Evolutionary conservation across 495 filamentous ascomycete genomes (phyloP).

Genomic region (Penicillium macrosclerotiorum): DNA sequence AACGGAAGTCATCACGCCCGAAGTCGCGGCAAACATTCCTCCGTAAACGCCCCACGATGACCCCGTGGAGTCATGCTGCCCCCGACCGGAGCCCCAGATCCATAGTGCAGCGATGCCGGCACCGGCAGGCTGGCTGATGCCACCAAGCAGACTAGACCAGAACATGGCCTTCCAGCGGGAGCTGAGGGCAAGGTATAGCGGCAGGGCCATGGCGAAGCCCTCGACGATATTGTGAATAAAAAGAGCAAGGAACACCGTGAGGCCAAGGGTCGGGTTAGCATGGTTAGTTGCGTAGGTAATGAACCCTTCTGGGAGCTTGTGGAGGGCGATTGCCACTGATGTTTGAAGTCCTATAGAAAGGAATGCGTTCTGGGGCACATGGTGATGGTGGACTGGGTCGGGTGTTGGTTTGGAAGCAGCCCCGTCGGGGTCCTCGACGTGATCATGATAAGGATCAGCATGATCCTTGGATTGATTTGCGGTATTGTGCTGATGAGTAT

Average conservation of each 20-base stretch:
- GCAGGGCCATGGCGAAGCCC: slow-evolving; percentile 90
- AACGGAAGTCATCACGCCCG: slow-evolving; percentile 93
- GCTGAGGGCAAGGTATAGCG: slow-evolving; percentile 81
- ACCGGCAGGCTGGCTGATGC: slow-evolving; percentile 80
- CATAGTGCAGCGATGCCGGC: slow-evolving; percentile 81
- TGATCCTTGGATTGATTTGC: slow-evolving; percentile 1
- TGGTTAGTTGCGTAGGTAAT: slow-evolving; percentile 99
- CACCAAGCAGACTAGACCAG: slow-evolving; percentile 81
- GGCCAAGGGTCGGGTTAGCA: slow-evolving; percentile 80
- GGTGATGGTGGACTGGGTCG: slow-evolving; percentile 77
- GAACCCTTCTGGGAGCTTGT: slow-evolving; percentile 97
- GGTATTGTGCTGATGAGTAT: neutral
- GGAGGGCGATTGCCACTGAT: slow-evolving; percentile 87
- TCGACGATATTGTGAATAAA: slow-evolving; percentile 98
- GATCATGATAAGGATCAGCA: slow-evolving; percentile 6
- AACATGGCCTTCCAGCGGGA: slow-evolving; percentile 76
- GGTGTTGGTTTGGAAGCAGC: slow-evolving; percentile 19
- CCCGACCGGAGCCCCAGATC: slow-evolving; percentile 61
- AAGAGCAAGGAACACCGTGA: slow-evolving; percentile 89
- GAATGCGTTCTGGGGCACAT: slow-evolving; percentile 94
- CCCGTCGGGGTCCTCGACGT: slow-evolving; percentile 25
- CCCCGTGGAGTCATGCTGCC: slow-evolving; percentile 42
- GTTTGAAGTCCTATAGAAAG: slow-evolving; percentile 91
- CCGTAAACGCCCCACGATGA: slow-evolving; percentile 77
- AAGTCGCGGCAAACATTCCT: slow-evolving; percentile 82